Conservation (phyloP, 768 basidiomycete genomes). For the Clavaria fumosa region DNA sequence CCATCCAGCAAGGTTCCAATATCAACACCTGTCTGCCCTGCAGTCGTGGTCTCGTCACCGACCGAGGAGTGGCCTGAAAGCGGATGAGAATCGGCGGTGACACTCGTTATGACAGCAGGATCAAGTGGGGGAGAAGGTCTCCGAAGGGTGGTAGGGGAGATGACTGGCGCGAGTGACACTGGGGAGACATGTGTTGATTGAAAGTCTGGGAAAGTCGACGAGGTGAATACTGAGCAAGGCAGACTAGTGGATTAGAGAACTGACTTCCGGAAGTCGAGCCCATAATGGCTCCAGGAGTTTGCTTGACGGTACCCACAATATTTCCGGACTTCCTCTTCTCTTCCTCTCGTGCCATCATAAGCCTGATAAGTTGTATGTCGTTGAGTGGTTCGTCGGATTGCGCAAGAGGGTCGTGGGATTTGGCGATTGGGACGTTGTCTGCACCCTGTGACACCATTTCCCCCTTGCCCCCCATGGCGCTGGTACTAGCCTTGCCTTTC, state of each 20-base stretch:
- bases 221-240: conserved; percentile 2
- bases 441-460: conserved; percentile 19
- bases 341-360: conserved; percentile 72
- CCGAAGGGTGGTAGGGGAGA: background rate
- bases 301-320: conserved; percentile 1
- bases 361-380: conserved; percentile 71
- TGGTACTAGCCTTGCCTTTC: conserved; percentile 28
- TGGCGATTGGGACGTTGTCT: conserved; percentile 12
- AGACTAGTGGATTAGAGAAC: conserved; percentile 4
- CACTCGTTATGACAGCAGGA: background rate
- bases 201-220: background rate
- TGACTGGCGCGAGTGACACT: background rate
- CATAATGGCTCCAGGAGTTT: conserved; percentile 5
- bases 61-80: too few species aligned
- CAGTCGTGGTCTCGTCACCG: too few species aligned
- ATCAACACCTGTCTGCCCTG: too few species aligned
- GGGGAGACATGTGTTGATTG: background rate
- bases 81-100: too few species aligned
- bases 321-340: conserved; percentile 23
- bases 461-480: conserved; percentile 36
- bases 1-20: background rate
- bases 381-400: conserved; percentile 35
- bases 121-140: background rate
- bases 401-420: conserved; percentile 7
- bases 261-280: background rate